Base-by-base conservation (phyloP, 129 eudicot genomes). In the Calendula officinalis region DNA sequence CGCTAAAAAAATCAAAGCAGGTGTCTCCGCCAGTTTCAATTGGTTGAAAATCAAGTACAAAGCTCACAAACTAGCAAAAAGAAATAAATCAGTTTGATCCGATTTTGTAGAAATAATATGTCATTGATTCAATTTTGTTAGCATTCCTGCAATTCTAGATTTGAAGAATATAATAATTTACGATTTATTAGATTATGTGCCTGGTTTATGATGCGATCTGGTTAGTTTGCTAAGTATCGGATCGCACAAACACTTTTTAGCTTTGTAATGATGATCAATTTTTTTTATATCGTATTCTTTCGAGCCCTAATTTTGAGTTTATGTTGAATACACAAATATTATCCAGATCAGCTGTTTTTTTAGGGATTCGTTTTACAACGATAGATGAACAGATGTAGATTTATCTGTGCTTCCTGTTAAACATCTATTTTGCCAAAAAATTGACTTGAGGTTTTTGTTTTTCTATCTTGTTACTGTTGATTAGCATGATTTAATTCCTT, bases 41-140 rank as follows among this genome's bases (percentile, higher is more conserved):
- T 76, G 80, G 80, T 45, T 76, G 30, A 76, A 76, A 40, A 41
- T 76, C 41, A 76, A 76, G 60, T 69, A 45, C 17, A 66, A 64
- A 36, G 66, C 58, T 34, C 64, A 67, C 68, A 82, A 74, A 61
- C 60, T 74, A 12, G 67, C 58, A 46, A 73, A 73, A 80, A 80
- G 32, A 70, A 68, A 80, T 58, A 64, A 64, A 52, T 4, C 6
- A 13, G 7, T 35, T 55, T 43, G 4, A 55, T 55, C 14, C 48
- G 35, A 45, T 57, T 22, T 17, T 13, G 4, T 70, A 32, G 4
- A 38, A 37, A 68, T 27, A 8, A 34, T 69, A 33, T 32, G 3
- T 44, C 38, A 42, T 41, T 32, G 34, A 55, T 67, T 56, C 55
- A n/a, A 15, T 55, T 41, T 55, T 40, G 5, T 45, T 46, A 3